Percentiles rank a stretch among this genome's conserved stretches.
phyloP scores from a whole-genome alignment of 805 yeast species.

The Lipomyces yamadae region DNA sequence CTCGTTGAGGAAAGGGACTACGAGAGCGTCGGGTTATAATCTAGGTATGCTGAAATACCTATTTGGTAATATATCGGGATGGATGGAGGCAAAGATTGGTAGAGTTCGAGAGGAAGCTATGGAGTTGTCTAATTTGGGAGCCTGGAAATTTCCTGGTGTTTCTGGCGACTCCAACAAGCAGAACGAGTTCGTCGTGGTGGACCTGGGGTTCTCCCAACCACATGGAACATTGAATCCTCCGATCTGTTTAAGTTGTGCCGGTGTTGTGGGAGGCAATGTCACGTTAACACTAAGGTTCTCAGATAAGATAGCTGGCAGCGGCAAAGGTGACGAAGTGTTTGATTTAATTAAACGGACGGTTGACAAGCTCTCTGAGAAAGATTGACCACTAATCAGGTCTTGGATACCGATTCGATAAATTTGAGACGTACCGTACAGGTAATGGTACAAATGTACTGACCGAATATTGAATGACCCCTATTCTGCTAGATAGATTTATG shows the following conservation, averaged over 20 bases:
- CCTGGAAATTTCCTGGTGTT: constrained; percentile 6
- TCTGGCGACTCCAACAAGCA: neutral
- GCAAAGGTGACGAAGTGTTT: constrained; percentile 15
- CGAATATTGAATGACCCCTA: too few relatives aligned
- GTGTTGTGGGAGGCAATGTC: constrained; percentile 20
- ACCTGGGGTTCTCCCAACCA: constrained; percentile 26
- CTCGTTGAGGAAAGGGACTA: constrained; percentile 11
- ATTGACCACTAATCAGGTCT: neutral
- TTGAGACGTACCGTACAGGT: too few relatives aligned
- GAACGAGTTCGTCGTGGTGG: neutral
- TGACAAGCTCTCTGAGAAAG: neutral
- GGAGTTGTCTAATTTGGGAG: constrained; percentile 27
- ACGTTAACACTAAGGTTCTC: constrained; percentile 15
- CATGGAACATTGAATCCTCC: constrained; percentile 16
- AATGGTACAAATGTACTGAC: too few relatives aligned
- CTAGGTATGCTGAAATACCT: constrained; percentile 19
- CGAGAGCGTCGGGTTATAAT: neutral
- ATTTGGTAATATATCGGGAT: constrained; percentile 14
- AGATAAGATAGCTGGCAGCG: constrained; percentile 22
- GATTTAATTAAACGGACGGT: neutral
- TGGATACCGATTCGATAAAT: too few relatives aligned
- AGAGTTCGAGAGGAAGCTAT: constrained; percentile 7
- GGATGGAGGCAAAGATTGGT: constrained; percentile 17
- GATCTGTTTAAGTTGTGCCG: constrained; percentile 8
- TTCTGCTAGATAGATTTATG: too few relatives aligned